Base-by-base conservation (phyloP, 305 asterid species). In the Lippia alba region DNA sequence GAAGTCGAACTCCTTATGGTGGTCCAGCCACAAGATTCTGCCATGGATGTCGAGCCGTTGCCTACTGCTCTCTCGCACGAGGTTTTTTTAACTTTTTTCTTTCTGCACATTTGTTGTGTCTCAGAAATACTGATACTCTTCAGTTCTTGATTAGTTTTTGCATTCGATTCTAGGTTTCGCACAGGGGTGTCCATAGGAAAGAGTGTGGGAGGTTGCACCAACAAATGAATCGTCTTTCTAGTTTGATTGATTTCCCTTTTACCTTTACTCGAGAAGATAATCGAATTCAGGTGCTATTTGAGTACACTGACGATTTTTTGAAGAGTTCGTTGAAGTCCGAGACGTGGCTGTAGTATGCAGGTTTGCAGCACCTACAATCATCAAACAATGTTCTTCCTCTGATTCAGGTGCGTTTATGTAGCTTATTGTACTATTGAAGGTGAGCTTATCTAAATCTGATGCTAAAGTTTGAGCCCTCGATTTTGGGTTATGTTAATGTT, bases 291-390 rank as follows among this genome's bases (percentile, higher is more conserved):
- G 84, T 76, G n/a, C n/a, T n/a, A n/a, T n/a, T n/a, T n/a, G n/a
- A 92, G 71, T 81, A 83, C 82, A 92, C 98, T 51, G 97, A 92
- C 58, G 79, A 92, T 78, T 94, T 80, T 69, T 70, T 82, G 5
- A 95, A 91, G n/a, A 69, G 86, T 51, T 86, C 97, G 3, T 86
- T 97, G 15, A 85, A 94, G n/a, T n/a, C n/a, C 59, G 95, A 91
- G n/a, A 80, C 96, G 67, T 95, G 99, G 98, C 84, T 95, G 62
- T 98, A 95, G 75, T 95, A 98, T 62, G 96, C 99, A 76, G 99
- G 99, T 57, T 78, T 92, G 65, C 99, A 95, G 72, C 98, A 92
- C 73, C 83, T 89, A 2, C 98, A 92, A 76, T 84, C 97, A 24
- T 83, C 96, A 1, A 84, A 67, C 84, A 85, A 80, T 81, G 85